Conservation (phyloP, 2,329 filamentous ascomycete species). For the Alternaria ventricosa region DNA sequence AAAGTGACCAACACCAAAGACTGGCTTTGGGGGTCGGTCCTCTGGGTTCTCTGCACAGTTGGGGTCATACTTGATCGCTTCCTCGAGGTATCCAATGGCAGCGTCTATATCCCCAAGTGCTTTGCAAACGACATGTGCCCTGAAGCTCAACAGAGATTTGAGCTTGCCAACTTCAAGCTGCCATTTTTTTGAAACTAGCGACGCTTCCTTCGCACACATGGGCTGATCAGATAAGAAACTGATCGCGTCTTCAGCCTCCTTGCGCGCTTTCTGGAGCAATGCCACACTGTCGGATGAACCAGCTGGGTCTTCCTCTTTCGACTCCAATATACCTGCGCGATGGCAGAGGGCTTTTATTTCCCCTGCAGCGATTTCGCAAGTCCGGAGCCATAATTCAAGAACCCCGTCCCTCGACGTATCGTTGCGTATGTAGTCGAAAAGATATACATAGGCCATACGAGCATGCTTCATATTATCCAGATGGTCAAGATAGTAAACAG, state of each 20-base stretch:
- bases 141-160: slow-evolving; percentile 6
- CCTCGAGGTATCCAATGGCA: slow-evolving; percentile 7
- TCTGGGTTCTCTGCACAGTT: background rate
- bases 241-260: slow-evolving; percentile 5
- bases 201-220: background rate
- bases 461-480: background rate
- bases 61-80: slow-evolving; percentile 7
- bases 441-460: background rate
- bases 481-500: background rate
- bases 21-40: background rate
- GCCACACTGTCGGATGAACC: background rate
- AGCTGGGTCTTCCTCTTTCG: background rate
- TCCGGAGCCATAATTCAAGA: background rate
- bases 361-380: background rate
- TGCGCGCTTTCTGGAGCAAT: slow-evolving; percentile 2
- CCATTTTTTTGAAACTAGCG: background rate
- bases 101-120: slow-evolving; percentile 10
- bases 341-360: background rate
- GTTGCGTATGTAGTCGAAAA: background rate
- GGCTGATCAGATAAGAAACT: background rate
- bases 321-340: background rate
- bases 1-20: background rate
- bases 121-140: slow-evolving; percentile 10
- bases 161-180: background rate
- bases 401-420: background rate